Percentiles rank a stretch among this genome's conserved stretches.
Evolutionary conservation across 192 early-diverging fungal genomes (phyloP).

Genomic region (Chytriomyces sp.): DNA sequence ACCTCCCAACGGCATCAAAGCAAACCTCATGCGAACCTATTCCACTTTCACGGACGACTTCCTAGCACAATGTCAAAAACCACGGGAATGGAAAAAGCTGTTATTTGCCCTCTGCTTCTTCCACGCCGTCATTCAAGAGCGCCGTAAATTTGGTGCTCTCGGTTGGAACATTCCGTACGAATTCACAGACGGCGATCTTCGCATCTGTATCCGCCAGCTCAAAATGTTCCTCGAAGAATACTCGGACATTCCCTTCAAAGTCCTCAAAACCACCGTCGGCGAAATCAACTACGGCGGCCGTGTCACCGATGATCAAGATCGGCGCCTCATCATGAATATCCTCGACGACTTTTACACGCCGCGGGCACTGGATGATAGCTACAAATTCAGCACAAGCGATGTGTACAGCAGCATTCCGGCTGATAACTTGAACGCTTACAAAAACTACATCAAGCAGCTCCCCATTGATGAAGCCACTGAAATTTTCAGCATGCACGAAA

Average conservation of each 20-base stretch:
- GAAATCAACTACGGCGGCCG: constrained; percentile 70
- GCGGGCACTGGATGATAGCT: constrained; percentile 56
- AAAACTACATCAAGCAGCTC: constrained; percentile 57
- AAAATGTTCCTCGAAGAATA: constrained; percentile 70
- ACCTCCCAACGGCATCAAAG: constrained; percentile 67
- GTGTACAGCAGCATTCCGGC: constrained; percentile 54
- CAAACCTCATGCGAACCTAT: constrained; percentile 61
- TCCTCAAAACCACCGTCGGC: constrained; percentile 63
- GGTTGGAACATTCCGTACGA: constrained; percentile 71
- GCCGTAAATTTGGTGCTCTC: constrained; percentile 62
- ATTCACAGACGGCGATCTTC: constrained; percentile 62
- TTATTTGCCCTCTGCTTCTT: constrained; percentile 64
- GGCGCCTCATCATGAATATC: constrained; percentile 65
- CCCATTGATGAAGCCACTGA: constrained; percentile 66
- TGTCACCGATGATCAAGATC: constrained; percentile 65
- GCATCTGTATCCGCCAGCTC: constrained; percentile 62
- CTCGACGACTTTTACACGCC: constrained; percentile 61
- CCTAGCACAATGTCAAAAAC: constrained; percentile 51
- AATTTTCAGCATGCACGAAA: constrained; percentile 67
- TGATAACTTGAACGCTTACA: constrained; percentile 51
- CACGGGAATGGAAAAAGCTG: constrained; percentile 60
- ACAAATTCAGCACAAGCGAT: constrained; percentile 54
- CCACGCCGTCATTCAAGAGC: constrained; percentile 65
- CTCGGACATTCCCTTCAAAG: constrained; percentile 63
- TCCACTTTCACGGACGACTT: constrained; percentile 65